Evolutionary conservation across 2,329 filamentous ascomycete species (phyloP).

Genomic region (Alternaria brassicae): DNA sequence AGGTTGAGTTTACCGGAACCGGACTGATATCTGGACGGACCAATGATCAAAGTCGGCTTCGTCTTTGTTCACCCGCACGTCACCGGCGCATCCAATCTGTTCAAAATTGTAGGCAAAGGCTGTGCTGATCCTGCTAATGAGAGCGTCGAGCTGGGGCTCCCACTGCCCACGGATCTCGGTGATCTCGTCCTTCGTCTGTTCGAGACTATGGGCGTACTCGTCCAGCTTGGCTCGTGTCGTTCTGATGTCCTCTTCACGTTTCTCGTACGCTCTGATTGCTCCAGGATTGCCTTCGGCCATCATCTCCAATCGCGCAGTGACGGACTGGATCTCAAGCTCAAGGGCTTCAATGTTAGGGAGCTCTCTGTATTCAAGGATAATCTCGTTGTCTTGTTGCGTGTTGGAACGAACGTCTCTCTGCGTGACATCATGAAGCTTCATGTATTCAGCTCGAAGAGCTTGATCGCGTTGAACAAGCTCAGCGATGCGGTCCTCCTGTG

Average conservation of each 20-base stretch:
- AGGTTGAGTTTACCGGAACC: conserved; percentile 73
- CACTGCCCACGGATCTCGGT: conserved; percentile 71
- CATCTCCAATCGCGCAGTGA: conserved; percentile 77
- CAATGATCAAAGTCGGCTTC: conserved; percentile 89
- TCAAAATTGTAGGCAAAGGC: conserved; percentile 94
- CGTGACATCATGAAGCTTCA: conserved; percentile 23
- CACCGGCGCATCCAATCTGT: conserved; percentile 91
- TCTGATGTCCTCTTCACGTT: conserved; percentile 66
- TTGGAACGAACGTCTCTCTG: conserved; percentile 26
- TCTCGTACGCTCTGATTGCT: conserved; percentile 73
- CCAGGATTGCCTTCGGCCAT: conserved; percentile 79
- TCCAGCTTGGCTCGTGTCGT: conserved; percentile 67
- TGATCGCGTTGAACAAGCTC: conserved; percentile 25
- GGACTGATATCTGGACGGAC: conserved; percentile 93
- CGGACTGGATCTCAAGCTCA: conserved; percentile 74
- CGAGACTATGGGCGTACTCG: conserved; percentile 62
- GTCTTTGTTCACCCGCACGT: conserved; percentile 87
- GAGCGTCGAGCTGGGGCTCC: conserved; percentile 81
- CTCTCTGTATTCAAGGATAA: conserved; percentile 29
- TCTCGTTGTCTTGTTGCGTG: conserved; percentile 34
- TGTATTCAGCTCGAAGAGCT: conserved; percentile 18
- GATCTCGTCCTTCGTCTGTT: conserved; percentile 65
- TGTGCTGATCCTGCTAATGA: conserved; percentile 82
- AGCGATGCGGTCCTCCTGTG: conserved; percentile 23
- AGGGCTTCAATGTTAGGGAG: conserved; percentile 62